Conservation (phyloP, 768 basidiomycete species). For the Xerocomellus chrysenteron region DNA sequence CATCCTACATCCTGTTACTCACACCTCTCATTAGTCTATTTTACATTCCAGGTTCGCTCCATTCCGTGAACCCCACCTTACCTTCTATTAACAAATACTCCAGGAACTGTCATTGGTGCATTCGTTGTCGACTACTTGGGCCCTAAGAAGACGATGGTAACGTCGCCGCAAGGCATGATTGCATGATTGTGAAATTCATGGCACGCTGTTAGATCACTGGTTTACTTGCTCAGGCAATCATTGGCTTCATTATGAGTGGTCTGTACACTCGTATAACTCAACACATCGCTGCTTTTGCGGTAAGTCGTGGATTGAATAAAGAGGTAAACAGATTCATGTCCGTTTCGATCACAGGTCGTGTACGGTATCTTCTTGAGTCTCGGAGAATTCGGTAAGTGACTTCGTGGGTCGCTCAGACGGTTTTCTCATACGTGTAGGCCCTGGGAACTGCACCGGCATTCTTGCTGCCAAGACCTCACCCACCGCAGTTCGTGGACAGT, state of each 20-base stretch:
- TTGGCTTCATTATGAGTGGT: slow-evolving; percentile 91
- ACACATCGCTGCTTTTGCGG: slow-evolving; percentile 75
- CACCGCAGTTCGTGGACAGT: slow-evolving; percentile 82
- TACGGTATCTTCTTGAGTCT: slow-evolving; percentile 91
- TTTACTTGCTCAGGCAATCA: slow-evolving; percentile 61
- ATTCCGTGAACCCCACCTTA: neutral
- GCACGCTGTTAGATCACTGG: slow-evolving; percentile 53
- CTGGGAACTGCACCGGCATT: slow-evolving; percentile 84
- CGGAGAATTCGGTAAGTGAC: slow-evolving; percentile 70
- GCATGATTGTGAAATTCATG: neutral
- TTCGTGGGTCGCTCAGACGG: neutral
- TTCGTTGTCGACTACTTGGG: slow-evolving; percentile 75
- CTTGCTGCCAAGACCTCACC: slow-evolving; percentile 84
- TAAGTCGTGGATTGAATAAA: slow-evolving; percentile 30
- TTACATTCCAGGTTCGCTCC: slow-evolving; percentile 55
- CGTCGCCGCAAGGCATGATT: neutral
- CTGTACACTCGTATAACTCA: slow-evolving; percentile 60
- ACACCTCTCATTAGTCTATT: slow-evolving; percentile 42
- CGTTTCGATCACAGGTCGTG: slow-evolving; percentile 49
- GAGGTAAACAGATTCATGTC: neutral
- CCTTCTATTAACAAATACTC: slow-evolving; percentile 3
- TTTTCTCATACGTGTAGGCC: slow-evolving; percentile 41
- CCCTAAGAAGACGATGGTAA: slow-evolving; percentile 73
- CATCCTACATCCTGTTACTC: neutral
- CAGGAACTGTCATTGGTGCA: slow-evolving; percentile 67